phyloP scores from a whole-genome alignment of 2,329 filamentous ascomycete genomes.

The Nothophoma quercina region DNA sequence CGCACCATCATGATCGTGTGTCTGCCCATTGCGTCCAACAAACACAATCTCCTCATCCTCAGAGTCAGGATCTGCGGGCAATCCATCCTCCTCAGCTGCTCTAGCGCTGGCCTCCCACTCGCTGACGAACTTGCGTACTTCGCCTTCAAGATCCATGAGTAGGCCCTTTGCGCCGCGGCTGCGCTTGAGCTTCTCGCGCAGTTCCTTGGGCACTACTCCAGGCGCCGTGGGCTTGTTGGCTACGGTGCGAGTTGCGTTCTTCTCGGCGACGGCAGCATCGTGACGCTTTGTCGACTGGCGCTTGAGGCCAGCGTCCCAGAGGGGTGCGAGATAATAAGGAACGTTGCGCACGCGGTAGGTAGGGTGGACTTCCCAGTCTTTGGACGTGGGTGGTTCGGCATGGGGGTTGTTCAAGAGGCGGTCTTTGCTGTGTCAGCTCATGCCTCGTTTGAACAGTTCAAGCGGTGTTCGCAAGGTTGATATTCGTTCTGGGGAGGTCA shows the following conservation, averaged over 20 bases:
- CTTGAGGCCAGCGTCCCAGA: constrained; percentile 73
- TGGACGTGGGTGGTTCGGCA: constrained; percentile 79
- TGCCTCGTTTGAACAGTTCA: not conserved
- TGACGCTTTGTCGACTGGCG: constrained; percentile 54
- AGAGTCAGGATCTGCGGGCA: constrained; percentile 59
- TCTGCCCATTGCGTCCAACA: constrained; percentile 72
- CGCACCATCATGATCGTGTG: constrained; percentile 64
- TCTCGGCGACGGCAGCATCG: constrained; percentile 43
- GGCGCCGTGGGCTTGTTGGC: constrained; percentile 53
- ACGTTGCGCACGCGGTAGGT: constrained; percentile 80
- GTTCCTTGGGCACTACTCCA: constrained; percentile 74
- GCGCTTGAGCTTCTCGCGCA: constrained; percentile 82
- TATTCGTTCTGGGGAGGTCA: not conserved
- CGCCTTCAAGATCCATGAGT: constrained; percentile 83
- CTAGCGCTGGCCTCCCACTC: constrained; percentile 65
- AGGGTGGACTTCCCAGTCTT: constrained; percentile 83
- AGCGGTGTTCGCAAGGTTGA: not conserved
- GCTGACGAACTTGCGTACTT: constrained; percentile 77
- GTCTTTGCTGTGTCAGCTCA: constrained; percentile 61
- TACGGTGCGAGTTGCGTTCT: constrained; percentile 45
- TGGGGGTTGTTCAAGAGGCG: constrained; percentile 87
- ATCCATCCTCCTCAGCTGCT: constrained; percentile 55
- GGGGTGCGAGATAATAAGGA: constrained; percentile 86
- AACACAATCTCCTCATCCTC: constrained; percentile 93
- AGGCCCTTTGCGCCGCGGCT: constrained; percentile 78